These are phyloP conservation scores for Monilinia fructigena DNA, from an alignment of 2,329 filamentous ascomycete genomes.

Conservation along the genomic window DNA sequence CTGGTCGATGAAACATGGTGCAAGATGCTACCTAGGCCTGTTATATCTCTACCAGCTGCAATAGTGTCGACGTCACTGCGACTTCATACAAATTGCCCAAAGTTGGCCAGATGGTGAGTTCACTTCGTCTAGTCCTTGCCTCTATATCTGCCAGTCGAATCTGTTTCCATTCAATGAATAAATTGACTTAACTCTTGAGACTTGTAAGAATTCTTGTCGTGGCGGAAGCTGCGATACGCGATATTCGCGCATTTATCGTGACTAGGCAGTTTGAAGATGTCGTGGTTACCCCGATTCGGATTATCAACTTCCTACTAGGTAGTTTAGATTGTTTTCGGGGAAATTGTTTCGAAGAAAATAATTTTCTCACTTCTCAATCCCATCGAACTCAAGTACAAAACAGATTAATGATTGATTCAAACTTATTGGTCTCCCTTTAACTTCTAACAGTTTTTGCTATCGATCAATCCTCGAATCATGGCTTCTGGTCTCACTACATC, in stretches of 20 bases:
- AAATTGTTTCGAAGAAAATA: background rate
- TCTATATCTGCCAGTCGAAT: background rate
- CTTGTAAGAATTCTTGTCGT: too few species aligned
- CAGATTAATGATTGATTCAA: background rate
- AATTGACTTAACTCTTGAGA: background rate
- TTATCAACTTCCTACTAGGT: background rate
- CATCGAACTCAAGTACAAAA: background rate
- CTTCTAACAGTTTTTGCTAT: too few species aligned
- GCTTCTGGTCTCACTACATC: slow-evolving; percentile 41
- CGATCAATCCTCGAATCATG: background rate
- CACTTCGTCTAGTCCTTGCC: background rate
- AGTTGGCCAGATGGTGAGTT: background rate
- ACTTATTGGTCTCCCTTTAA: background rate
- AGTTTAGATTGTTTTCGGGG: background rate
- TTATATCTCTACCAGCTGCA: background rate
- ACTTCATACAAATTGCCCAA: background rate
- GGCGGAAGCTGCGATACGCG: background rate
- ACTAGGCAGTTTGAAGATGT: background rate
- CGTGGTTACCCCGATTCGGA: background rate
- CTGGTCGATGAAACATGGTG: background rate
- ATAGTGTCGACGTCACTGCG: background rate
- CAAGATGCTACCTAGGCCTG: background rate
- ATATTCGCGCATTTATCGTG: background rate
- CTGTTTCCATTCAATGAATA: background rate
- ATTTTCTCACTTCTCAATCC: background rate